Evolutionary conservation across 2,329 filamentous ascomycete genomes (phyloP), one percentile per base, ranked within the genome.

Genomic region (Colletotrichum spinosum): DNA sequence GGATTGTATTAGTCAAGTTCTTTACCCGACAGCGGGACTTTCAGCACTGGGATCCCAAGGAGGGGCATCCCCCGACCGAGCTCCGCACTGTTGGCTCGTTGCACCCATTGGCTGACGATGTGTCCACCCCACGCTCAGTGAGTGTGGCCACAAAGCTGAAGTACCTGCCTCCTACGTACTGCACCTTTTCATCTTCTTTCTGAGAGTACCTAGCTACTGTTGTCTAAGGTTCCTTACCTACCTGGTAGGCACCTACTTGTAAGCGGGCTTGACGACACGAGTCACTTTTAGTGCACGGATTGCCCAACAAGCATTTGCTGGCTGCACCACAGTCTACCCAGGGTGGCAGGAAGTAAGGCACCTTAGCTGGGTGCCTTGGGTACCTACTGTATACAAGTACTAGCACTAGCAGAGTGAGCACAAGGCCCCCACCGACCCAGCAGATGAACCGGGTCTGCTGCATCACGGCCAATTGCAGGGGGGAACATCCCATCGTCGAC

Each of bases 1-100:
- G 57, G 64, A 60, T 67, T 41, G 49, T 54, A 67, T 67, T 67
- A 67, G 64, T 67, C 64, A 67, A 67, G 37, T 55, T 65, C 60
- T 67, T 67, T 67, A 67, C 51, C 60, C 60, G 59, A 66, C 63
- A 64, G 63, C 59, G 54, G 44, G 44, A 59, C 65, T 61, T 65
- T 51, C 46, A 55, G 51, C 33, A 17, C 25, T 25, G 25, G 25
- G 25, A 25, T 25, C 35, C 46, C 52, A 13, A 15, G n/a, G 17
- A 39, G 46, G 57, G 57, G 41, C 41, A 25, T 4, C 25, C 25
- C n/a, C 58, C 57, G 17, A 65, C 41, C 13, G 37, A 62, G 51
- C 57, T 56, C 58, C 39, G 41, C 17, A 33, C n/a, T 56, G 58
- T 46, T 56, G 52, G 58, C 52, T 56, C 41, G 42, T 34, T 62